Base-by-base conservation (phyloP, 345 rosid genomes). In the Isatis tinctoria region DNA sequence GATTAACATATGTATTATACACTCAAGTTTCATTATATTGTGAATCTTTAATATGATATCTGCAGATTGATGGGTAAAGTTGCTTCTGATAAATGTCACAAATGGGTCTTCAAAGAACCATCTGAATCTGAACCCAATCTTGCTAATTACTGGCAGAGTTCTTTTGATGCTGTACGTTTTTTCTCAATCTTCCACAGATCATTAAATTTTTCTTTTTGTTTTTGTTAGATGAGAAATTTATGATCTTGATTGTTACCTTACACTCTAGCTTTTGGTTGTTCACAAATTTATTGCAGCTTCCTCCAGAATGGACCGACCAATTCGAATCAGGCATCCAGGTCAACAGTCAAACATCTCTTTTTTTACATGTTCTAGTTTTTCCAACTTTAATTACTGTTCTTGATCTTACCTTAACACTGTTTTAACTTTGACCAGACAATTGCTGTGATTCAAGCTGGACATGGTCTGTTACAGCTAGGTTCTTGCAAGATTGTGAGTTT, bases 401-500 rank as follows among this genome's bases (percentile, higher is more conserved):
- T 77, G 27, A 39, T 65, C 14, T 77, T 39, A 62, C 74, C 65
- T 54, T 33, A 60, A 30, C 13, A 52, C 41, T 56, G 41, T 74
- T 56, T 66, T 4, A n/a, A 32, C 3, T 13, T 7, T 79, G 71
- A 62, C 36, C 81, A 95, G 99, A 95, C 99, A 13, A 95, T 95
- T 78, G 99, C 97, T 82, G 99, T 92, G 33, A 95, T 95, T 76
- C 99, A 95, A 95, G 99, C 97, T 80, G 99, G 97, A 36, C 97
- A 90, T 73, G 99, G 97, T 66, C 89, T 92, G 77, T 86, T 95
- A 44, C 99, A 95, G 57, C 69, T 95, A 79, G 97, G 99, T 67
- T 95, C 99, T 37, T 85, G 96, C 96, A 90, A 92, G 84, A 92
- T 85, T 75, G 99, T 95, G 79, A 90, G 97, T 86, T 62, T 33